phyloP scores from a whole-genome alignment of 768 basidiomycete species.

The Rhodotorula diobovata region DNA sequence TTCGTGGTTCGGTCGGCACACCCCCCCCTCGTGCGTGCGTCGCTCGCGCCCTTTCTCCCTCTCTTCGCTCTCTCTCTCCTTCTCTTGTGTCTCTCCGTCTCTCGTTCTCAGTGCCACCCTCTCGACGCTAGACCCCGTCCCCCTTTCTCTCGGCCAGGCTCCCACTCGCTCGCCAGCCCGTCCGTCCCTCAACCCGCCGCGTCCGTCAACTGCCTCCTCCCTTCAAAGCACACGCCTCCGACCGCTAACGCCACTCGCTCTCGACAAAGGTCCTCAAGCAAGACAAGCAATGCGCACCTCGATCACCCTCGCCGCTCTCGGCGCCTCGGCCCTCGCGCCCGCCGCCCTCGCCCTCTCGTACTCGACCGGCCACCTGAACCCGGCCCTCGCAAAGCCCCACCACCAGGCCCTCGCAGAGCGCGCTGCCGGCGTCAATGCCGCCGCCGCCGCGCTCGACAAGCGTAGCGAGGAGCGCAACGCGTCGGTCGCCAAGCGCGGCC shows the following conservation, averaged over 20 bases:
- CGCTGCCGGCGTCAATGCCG: too few relatives aligned
- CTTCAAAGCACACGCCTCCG: neutral
- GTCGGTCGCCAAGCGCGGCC: constrained; percentile 1
- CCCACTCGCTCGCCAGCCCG: too few relatives aligned
- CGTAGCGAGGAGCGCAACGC: neutral
- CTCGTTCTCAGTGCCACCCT: neutral
- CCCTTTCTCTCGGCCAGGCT: too few relatives aligned
- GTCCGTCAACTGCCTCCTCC: neutral
- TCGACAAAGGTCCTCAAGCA: neutral
- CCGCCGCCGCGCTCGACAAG: neutral
- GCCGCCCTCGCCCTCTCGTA: neutral
- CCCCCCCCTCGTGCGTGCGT: too few relatives aligned
- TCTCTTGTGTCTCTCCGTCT: neutral
- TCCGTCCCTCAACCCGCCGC: too few relatives aligned
- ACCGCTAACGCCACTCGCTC: neutral
- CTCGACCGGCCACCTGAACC: neutral
- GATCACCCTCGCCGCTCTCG: neutral
- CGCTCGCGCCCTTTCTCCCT: neutral
- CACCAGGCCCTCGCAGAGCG: neutral
- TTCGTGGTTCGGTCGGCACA: too few relatives aligned
- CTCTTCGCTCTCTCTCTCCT: too few relatives aligned
- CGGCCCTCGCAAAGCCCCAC: neutral
- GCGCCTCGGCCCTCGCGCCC: neutral
- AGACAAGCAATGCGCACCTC: constrained; percentile 27
- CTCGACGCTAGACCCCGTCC: too few relatives aligned